phyloP scores from a whole-genome alignment of 1,284 basidiomycete genomes.

The Agaricales sp. region DNA sequence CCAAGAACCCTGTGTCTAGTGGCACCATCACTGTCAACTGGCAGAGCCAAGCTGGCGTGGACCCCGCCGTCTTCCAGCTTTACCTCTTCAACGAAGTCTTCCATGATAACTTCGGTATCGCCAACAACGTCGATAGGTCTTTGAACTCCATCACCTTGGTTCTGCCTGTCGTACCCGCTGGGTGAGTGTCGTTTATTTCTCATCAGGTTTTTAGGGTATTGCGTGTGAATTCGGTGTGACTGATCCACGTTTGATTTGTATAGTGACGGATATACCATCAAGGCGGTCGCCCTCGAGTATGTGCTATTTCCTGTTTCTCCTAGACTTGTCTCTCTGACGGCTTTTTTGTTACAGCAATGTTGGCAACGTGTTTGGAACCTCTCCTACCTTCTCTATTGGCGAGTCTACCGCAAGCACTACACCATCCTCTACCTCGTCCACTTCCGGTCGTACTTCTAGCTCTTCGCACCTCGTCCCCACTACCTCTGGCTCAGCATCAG shows the following conservation, averaged over 20 bases:
- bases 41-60: neutral
- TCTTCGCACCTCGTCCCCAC: neutral
- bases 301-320: neutral
- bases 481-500: neutral
- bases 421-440: neutral
- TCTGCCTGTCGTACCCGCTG: neutral
- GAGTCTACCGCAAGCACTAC: neutral
- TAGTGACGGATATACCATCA: neutral
- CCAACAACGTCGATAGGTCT: constrained; percentile 1
- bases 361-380: neutral
- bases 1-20: neutral
- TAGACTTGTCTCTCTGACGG: neutral
- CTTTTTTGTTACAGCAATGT: neutral
- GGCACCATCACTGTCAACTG: neutral
- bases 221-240: neutral
- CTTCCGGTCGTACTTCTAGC: neutral
- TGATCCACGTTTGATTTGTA: neutral
- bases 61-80: neutral
- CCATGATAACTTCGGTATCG: neutral
- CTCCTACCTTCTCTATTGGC: neutral
- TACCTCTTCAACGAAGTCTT: constrained; percentile 1
- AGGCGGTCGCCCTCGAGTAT: neutral
- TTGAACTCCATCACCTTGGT: neutral
- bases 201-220: neutral
- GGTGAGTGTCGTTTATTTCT: neutral